These are phyloP conservation scores for Candida cerambycidarum DNA, from an alignment of 805 yeast genomes.

Conservation along the genomic window DNA sequence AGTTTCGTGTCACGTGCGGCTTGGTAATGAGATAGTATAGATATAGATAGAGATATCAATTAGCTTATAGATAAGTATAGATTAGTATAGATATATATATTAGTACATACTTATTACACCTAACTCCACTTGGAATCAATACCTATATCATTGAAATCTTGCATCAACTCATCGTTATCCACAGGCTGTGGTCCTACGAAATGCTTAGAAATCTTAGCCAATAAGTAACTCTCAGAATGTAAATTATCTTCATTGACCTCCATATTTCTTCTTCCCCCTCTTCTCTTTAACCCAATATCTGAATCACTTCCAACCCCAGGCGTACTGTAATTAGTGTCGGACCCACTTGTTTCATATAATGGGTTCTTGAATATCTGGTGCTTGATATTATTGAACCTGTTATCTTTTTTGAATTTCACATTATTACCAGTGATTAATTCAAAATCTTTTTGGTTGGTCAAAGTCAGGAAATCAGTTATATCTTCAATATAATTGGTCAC, in stretches of 20 bases:
- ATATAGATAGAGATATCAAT: too few relatives aligned
- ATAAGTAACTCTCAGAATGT: constrained; percentile 35
- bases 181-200: constrained; percentile 40
- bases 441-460: constrained; percentile 37
- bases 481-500: constrained; percentile 4
- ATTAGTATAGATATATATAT: too few relatives aligned
- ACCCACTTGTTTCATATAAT: constrained; percentile 44
- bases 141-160: constrained; percentile 39
- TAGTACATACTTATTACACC: not conserved
- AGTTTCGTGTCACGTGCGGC: constrained; percentile 38
- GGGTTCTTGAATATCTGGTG: constrained; percentile 42
- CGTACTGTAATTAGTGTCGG: constrained; percentile 32
- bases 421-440: constrained; percentile 40
- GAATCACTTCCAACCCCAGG: constrained; percentile 13
- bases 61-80: not conserved
- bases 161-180: constrained; percentile 29
- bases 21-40: constrained; percentile 39
- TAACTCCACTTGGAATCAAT: constrained; percentile 34
- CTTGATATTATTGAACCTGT: constrained; percentile 23
- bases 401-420: constrained; percentile 19
- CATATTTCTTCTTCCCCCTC: constrained; percentile 34
- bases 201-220: constrained; percentile 45
- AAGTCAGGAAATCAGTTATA: constrained; percentile 43
- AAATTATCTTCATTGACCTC: constrained; percentile 18
- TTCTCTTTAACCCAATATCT: constrained; percentile 23